Base-by-base conservation (phyloP, 2,329 filamentous ascomycete species). In the Colletotrichum sp. region DNA sequence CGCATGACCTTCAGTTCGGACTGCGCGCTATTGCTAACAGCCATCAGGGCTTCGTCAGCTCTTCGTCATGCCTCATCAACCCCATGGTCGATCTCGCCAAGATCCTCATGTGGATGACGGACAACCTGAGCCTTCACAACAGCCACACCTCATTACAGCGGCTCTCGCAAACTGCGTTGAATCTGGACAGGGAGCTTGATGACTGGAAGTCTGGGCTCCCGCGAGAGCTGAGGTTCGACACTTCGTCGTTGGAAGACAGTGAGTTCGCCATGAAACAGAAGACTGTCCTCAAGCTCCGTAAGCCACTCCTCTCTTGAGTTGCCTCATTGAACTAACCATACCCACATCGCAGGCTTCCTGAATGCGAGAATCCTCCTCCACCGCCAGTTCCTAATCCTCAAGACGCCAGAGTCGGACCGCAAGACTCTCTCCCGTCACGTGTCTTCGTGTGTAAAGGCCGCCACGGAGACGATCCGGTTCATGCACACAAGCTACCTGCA, bases 91-190 rank as follows among this genome's bases (percentile, higher is more conserved):
- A 74, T 2, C 21, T 74, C 7, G 64, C 72, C 64, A 74, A 72
- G 65, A 74, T 74, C 5, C 59, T 74, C 8, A 74, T 74, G 64
- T 72, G 69, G 69, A 74, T 74, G 72, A 74, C 72, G 55, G 72
- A 74, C 63, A 74, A 74, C 43, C 21, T 71, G 4, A 71, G 68
- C 21, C 33, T 72, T 0, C 72, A 74, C 29, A 71, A 58, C n/a
- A 74, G 62, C 57, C 72, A 74, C 47, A 67, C 55, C 8, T 71
- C 72, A 5, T 31, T 74, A 29, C 68, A 71, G 15, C 43, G 72
- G 29, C 43, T 74, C 5, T 74, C 72, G 13, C 72, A 74, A 27
- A 74, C 68, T 4, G 72, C 72, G 2, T 27, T 74, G 9, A 67
- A 58, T 18, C 43, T 74, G 4, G 68, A 74, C 12, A 34, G 68